phyloP scores from a whole-genome alignment of 345 rosid genomes.

The Eucalyptus polybractea region DNA sequence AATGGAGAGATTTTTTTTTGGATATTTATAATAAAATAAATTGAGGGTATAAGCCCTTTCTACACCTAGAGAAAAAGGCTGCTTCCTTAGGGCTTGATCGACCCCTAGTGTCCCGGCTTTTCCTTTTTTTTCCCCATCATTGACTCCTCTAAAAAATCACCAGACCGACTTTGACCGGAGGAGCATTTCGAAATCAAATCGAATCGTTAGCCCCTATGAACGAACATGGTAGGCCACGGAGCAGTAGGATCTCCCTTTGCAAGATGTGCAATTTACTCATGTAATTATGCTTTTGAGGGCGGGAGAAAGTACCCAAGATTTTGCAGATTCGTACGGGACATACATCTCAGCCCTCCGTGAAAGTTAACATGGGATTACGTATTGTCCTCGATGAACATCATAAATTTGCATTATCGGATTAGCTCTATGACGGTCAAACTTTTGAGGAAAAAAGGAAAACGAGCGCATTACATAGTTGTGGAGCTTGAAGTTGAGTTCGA shows the following conservation, averaged over 20 bases:
- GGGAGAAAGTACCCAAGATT: not conserved
- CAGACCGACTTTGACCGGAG: not conserved
- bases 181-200: not conserved
- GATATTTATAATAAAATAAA: not conserved
- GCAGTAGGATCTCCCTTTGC: not conserved
- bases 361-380: not conserved
- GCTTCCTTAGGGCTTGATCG: not conserved
- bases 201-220: not conserved
- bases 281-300: not conserved
- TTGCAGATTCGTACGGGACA: not conserved
- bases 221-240: not conserved
- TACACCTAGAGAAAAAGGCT: not conserved
- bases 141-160: not conserved
- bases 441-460: not conserved
- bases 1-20: not conserved
- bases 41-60: not conserved
- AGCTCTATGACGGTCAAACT: not conserved
- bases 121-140: not conserved
- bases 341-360: not conserved
- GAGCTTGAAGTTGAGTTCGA: not conserved
- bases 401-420: too few relatives aligned
- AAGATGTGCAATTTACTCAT: not conserved
- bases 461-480: not conserved
- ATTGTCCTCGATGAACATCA: not conserved
- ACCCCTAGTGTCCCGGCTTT: not conserved